Percentiles rank a stretch among this genome's conserved stretches.
These are phyloP conservation scores for Malassezia caprae DNA, from an alignment of 1,284 basidiomycete genomes.

Conservation along the genomic window DNA sequence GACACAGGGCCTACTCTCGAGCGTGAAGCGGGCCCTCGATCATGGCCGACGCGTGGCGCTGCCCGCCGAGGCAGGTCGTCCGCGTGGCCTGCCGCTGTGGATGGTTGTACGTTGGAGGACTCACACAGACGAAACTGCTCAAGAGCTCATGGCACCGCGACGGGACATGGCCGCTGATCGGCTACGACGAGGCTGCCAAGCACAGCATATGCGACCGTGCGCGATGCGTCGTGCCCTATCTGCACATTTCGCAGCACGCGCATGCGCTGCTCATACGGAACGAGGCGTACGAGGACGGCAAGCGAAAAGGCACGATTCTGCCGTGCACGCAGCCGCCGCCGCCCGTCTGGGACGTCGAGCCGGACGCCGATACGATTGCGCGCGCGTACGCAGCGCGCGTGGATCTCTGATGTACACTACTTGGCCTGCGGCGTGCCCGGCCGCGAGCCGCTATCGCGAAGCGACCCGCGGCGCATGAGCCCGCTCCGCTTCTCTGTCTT, in stretches of 20 bases:
- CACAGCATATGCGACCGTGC: constrained; percentile 6
- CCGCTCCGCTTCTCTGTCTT: constrained; percentile 10
- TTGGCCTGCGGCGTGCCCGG: constrained; percentile 2
- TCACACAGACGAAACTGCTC: constrained; percentile 1
- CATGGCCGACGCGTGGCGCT: background rate
- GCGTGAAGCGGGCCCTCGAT: constrained; percentile 6
- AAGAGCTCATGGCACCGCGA: constrained; percentile 15
- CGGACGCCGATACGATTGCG: constrained; percentile 9
- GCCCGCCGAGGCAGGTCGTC: background rate
- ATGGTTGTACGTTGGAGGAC: background rate
- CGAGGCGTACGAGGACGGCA: constrained; percentile 6
- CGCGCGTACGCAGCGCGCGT: constrained; percentile 8
- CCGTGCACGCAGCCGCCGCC: constrained; percentile 3
- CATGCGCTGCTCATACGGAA: constrained; percentile 9
- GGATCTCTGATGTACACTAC: background rate
- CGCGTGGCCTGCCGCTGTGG: constrained; percentile 15
- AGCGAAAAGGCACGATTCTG: background rate
- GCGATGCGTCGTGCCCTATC: background rate
- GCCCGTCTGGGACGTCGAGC: background rate
- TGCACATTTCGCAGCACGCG: constrained; percentile 11
- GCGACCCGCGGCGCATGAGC: constrained; percentile 3
- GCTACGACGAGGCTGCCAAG: constrained; percentile 11
- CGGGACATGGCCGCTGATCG: constrained; percentile 17
- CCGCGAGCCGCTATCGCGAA: background rate
- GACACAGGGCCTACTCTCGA: background rate